A percentile compares a stretch with the other conserved stretches of the same genome.
These are phyloP conservation scores for Aspergillus carlsbadensis DNA, from an alignment of 495 filamentous ascomycete species.

Conservation along the genomic window DNA sequence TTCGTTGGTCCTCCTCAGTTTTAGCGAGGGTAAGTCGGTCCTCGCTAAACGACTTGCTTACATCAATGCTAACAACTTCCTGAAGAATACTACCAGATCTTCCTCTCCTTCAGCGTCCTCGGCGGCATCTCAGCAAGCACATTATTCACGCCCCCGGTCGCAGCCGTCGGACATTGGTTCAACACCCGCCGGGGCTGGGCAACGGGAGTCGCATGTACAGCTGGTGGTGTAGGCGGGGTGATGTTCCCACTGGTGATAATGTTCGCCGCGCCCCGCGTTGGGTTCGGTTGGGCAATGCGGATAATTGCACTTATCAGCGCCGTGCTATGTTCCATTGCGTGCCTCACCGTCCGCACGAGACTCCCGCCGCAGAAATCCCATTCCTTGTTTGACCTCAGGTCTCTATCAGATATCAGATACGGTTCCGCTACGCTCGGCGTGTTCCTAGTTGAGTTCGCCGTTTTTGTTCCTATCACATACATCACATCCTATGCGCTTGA, in stretches of 20 bases:
- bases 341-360: no score
- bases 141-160: conserved; percentile 63
- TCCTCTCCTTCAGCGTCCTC: conserved; percentile 39
- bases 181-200: conserved; percentile 64
- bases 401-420: no score
- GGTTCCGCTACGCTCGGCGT: no score
- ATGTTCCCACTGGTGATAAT: conserved; percentile 73
- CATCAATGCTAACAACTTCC: no score
- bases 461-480: conserved; percentile 72
- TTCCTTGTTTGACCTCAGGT: no score
- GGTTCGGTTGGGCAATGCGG: conserved; percentile 72
- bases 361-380: no score
- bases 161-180: conserved; percentile 67
- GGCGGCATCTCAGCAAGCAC: conserved; percentile 34
- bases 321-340: conserved; percentile 50
- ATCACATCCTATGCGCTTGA: conserved; percentile 57
- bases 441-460: conserved; percentile 70
- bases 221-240: conserved; percentile 67
- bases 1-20: conserved; percentile 42
- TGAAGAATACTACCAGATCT: conserved; percentile 41
- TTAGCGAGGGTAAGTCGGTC: conserved; percentile 37
- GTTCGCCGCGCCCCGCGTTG: conserved; percentile 55
- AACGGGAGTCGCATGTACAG: conserved; percentile 69
- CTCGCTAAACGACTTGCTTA: no score
- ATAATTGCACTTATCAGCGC: conserved; percentile 65